Conservation (phyloP, 2,329 filamentous ascomycete species). For the Clarireedia homoeocarpa region DNA sequence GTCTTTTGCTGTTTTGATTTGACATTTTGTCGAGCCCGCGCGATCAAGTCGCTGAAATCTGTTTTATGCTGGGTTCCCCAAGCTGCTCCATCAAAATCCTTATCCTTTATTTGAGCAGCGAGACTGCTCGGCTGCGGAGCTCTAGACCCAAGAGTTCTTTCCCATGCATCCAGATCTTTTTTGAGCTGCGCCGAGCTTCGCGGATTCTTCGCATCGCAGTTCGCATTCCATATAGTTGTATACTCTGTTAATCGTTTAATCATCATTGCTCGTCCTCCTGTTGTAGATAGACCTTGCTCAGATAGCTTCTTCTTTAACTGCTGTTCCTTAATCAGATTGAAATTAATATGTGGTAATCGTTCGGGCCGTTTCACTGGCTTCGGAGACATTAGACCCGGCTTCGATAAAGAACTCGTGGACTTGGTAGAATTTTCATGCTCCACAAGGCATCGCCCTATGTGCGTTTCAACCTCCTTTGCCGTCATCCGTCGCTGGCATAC, state of each 20-base stretch:
- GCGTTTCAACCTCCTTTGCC: conserved; percentile 58
- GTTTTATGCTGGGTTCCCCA: conserved; percentile 67
- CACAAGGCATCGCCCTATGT: conserved; percentile 34
- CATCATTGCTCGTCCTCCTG: conserved; percentile 60
- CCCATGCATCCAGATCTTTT: conserved; percentile 78
- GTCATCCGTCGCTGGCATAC: conserved; percentile 56
- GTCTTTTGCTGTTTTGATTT: conserved; percentile 9
- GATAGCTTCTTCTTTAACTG: conserved; percentile 71
- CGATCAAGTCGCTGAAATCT: conserved; percentile 75
- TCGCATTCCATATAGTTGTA: conserved; percentile 94
- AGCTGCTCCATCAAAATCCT: conserved; percentile 75
- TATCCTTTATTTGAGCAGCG: conserved; percentile 61
- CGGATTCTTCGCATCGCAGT: conserved; percentile 76
- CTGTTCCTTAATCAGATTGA: conserved; percentile 75
- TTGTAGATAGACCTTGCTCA: conserved; percentile 69
- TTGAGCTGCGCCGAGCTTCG: conserved; percentile 65
- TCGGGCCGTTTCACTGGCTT: conserved; percentile 16
- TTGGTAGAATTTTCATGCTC: neutral
- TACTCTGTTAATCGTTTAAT: conserved; percentile 83
- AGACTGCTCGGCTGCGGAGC: conserved; percentile 33
- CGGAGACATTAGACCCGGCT: conserved; percentile 6
- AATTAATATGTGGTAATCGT: conserved; percentile 68
- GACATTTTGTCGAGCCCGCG: conserved; percentile 54
- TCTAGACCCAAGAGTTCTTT: conserved; percentile 66
- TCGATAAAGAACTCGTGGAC: conserved; percentile 12